Base-by-base conservation (phyloP, 2,329 filamentous ascomycete species). In the Cladosporium velox region DNA sequence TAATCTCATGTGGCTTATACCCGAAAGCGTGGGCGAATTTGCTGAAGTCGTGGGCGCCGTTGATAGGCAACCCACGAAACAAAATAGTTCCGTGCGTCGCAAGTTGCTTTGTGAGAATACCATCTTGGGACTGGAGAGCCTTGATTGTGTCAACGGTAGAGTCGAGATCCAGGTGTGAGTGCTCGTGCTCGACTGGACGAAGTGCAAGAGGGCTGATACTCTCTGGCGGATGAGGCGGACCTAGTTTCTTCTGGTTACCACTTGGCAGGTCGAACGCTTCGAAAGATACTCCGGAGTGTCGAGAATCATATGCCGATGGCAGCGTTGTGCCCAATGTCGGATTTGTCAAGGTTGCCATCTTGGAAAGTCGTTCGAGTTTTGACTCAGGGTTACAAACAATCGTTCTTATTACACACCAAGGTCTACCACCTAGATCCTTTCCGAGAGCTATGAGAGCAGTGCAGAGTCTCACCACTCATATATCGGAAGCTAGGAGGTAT, bases 1-100 rank as follows among this genome's bases (percentile, higher is more conserved):
- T 84, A 65, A 83, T 83, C 67, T 84, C 82, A 62, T 84, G 82
- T 1, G 82, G 81, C 1, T 69, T 74, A 67, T 78, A 82, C 0
- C 81, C 81, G 68, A 84, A 85, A 0, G 82, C 80, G 65, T 84
- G 82, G 0, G 81, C 80, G 68, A 85, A 84, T 66, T 73, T 77
- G 73, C 79, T 82, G 69, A 84, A 84, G 32, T 83, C 81, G 4
- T 79, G 67, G 1, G 81, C 82, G 64, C 75, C 73, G 49, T 78
- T 73, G 59, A 84, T 83, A 4, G 81, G 81, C 7, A 84, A 72
- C 26, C 75, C 77, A 34, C 82, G 77, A 71, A 84, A 84, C 11
- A 84, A 77, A 1, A 84, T 71, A 2, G 81, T 78, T 4, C 82
- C 82, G 63, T 85, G 82, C 2, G 72, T 69, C 4, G 82, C 78